phyloP scores from a whole-genome alignment of 2,329 filamentous ascomycete species.

The Fusarium nanum region DNA sequence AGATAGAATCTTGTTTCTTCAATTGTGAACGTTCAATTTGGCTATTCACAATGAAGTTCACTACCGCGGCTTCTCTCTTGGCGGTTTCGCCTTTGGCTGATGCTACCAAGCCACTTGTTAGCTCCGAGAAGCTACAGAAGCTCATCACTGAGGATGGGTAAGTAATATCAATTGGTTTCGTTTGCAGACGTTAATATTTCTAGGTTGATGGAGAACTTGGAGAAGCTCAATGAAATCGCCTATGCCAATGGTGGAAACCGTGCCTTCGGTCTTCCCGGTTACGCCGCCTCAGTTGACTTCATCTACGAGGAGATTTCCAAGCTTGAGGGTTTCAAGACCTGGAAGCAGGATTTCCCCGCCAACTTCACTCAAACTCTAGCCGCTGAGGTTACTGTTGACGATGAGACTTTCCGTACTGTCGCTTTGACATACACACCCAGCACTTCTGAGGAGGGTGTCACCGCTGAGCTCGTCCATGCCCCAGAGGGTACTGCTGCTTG shows the following conservation, averaged over 20 bases:
- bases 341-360: conserved; percentile 49
- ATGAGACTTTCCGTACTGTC: conserved; percentile 43
- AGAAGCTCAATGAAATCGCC: conserved; percentile 48
- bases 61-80: conserved; percentile 33
- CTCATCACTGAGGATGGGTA: conserved; percentile 43
- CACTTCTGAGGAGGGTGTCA: conserved; percentile 48
- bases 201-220: conserved; percentile 45
- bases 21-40: neutral
- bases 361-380: conserved; percentile 44
- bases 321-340: conserved; percentile 44
- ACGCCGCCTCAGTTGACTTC: conserved; percentile 51
- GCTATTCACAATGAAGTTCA: conserved; percentile 34
- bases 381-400: conserved; percentile 43
- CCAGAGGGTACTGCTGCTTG: conserved; percentile 47
- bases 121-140: conserved; percentile 42
- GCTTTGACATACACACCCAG: conserved; percentile 49
- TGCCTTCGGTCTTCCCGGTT: conserved; percentile 49
- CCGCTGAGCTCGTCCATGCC: conserved; percentile 41
- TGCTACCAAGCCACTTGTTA: conserved; percentile 39
- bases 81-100: conserved; percentile 43
- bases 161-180: accelerated
- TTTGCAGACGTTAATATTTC: neutral
- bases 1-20: accelerated
- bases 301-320: conserved; percentile 47
- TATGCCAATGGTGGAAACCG: conserved; percentile 49